phyloP scores from a whole-genome alignment of 2,329 filamentous ascomycete species.

The Lecanicillium sp. region DNA sequence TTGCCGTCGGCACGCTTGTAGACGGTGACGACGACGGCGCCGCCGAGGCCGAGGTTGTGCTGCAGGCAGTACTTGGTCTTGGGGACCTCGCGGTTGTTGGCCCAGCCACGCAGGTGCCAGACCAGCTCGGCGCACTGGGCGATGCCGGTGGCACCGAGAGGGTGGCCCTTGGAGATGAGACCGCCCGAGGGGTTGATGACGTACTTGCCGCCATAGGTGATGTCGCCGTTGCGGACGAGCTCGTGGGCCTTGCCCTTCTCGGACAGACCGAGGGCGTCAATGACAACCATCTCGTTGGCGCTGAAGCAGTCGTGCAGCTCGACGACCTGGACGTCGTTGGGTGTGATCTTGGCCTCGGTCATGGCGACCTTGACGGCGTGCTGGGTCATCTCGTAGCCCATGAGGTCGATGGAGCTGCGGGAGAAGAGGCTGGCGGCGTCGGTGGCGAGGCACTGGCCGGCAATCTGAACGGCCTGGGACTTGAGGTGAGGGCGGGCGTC shows the following conservation, averaged over 20 bases:
- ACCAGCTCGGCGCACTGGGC: constrained; percentile 93
- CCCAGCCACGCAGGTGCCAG: constrained; percentile 94
- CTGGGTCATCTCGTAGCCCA: constrained; percentile 81
- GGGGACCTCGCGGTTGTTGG: constrained; percentile 72
- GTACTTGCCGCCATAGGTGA: constrained; percentile 80
- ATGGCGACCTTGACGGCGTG: constrained; percentile 63
- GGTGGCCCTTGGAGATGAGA: constrained; percentile 92
- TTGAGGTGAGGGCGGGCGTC: constrained; percentile 76
- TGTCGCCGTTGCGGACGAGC: constrained; percentile 77
- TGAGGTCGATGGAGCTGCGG: constrained; percentile 72
- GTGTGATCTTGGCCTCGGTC: constrained; percentile 61
- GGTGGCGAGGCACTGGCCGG: constrained; percentile 81
- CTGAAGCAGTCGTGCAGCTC: constrained; percentile 97
- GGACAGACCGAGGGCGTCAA: constrained; percentile 77
- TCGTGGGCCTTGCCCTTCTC: constrained; percentile 83
- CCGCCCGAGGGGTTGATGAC: constrained; percentile 92
- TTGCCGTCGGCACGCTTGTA: constrained; percentile 78
- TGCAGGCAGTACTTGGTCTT: constrained; percentile 70
- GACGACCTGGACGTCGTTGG: constrained; percentile 70
- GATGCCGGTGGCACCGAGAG: constrained; percentile 86
- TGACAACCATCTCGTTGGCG: constrained; percentile 84
- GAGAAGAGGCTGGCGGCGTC: constrained; percentile 77
- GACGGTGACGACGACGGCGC: constrained; percentile 83
- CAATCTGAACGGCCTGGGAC: constrained; percentile 77
- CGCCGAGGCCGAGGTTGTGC: constrained; percentile 89